Base-by-base conservation (phyloP, 164 flowering plant species). In the Akebia trifoliata region DNA sequence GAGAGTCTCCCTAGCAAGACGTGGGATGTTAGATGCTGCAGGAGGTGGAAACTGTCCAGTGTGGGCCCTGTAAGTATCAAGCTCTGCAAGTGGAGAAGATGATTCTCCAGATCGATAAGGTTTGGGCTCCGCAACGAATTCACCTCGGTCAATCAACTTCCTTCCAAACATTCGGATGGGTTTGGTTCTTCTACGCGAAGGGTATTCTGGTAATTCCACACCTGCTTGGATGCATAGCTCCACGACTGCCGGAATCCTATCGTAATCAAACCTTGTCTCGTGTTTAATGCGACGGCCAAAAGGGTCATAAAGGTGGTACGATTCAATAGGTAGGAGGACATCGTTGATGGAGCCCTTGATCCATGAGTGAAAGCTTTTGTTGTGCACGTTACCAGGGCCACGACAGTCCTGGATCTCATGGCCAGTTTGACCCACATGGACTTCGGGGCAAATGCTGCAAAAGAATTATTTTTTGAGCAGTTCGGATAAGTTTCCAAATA, bases 151-250 rank as follows among this genome's bases (percentile, higher is more conserved):
- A 28, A 90, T 78, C 43, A 87, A 72, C 69, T 84, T 93, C 76
- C 77, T 90, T 15, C 96, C 97, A 24, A 90, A 29, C 83, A 87
- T 80, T 53, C 96, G 63, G 35, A 93, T 63, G 30, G 99, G 95
- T 18, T 57, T 64, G 15, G 75, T 80, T 66, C 99, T 84, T 69
- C 97, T 72, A 0, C 90, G 82, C 24, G 95, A 84, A 64, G 97
- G 93, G 57, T 81, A 93, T 60, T 74, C 94, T 25, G 88, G 90
- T 54, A 90, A 40, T 28, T 87, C 94, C 37, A 87, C 90, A 21
- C 97, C 97, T 21, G 97, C 98, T 78, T 93, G 97, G 69, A 90
- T 81, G 76, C 98, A 87, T 8, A 94, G 84, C 74, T 94, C 97
- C 31, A 90, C 91, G 21, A 90, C 71, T 18, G 96, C 97, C 18